Evolutionary conservation across 345 rosid species (phyloP), one percentile per base, ranked within the genome.

Genomic region (Eutrema yunnanense): DNA sequence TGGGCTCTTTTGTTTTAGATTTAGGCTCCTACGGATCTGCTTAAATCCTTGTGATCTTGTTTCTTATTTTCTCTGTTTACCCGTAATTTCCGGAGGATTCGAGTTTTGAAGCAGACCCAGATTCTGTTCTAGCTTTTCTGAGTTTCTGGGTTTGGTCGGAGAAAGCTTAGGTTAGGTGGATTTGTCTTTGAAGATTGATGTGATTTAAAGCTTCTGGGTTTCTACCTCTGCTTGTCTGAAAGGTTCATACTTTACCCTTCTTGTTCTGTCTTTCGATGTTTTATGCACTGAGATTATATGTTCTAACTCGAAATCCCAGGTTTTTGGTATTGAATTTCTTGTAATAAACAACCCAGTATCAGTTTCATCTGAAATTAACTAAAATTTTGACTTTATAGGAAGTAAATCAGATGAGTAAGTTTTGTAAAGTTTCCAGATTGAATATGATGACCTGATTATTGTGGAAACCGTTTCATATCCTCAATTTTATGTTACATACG

Each of bases 41-140:
- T 72, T 75, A 73, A 72, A 61, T 66, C 53, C 51, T 14, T 71
- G 52, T 56, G 71, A 65, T 78, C 65, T 57, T 50, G 42, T 72
- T 77, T 62, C 36, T 41, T 47, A 36, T 7, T 26, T 47, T 38
- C 30, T 70, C 62, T 76, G 30, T 62, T 68, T 67, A 22, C 37
- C 63, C 75, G 19, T 70, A 70, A 69, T 46, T 51, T 56, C 1
- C 46, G 75, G 71, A 70, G 29, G 55, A 56, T 49, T 65, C 2
- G 72, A 77, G 76, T 70, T 65, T 50, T 49, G 19, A 26, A 58
- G 42, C 55, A 77, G 59, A 71, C 72, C 43, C 80, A 71, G 80
- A 33, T 71, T 64, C 50, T 71, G 42, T 54, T 42, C 22, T 59
- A 50, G 52, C 60, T 65, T 61, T 40, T 38, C 58, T 74, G 19